Evolutionary conservation across 2,329 filamentous ascomycete species (phyloP), one percentile per base, ranked within the genome.

Genomic region (Talaromyces verruculosus): DNA sequence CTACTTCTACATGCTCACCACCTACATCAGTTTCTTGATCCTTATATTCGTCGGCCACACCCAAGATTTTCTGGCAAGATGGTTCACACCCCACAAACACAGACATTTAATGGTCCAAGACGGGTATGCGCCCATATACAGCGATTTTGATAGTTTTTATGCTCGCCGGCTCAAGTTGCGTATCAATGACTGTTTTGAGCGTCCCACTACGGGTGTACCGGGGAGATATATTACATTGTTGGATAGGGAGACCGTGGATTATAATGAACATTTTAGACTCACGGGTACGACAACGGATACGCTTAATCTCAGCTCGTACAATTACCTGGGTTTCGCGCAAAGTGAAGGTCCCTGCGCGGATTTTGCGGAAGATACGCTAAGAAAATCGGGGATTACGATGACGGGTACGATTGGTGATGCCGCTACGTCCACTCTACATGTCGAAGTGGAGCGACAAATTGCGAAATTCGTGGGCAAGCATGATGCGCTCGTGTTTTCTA

Each of bases 131-230:
- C 92, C 94, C 7, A 84, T 97, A 67, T 97, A 97, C 78, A 94
- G 92, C 74, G 94, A 97, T 78, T 98, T 97, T 75, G 94, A 98
- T 84, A 97, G 93, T 80, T 97, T 98, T 79, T 98, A 97, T 80
- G 91, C 93, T 63, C 87, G 94, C 60, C 85, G 94, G 63, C 79
- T 97, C 75, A 97, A 98, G 84, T 87, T 92, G 82, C 87, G 94
- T 69, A 91, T 97, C 75, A 95, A 97, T 71, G 94, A 98, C 79
- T 96, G 92, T 82, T 97, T 97, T 77, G 90, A 93, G 69, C 87
- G 94, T 63, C 92, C 93, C 11, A 93, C 89, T 30, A 94, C 92
- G 4, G 94, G 94, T 63, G 94, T 97, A 19, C 94, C 94, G 6
- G 94, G 94, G 60, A 88, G 94, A 67, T 96, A 87, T 82, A 93